Conservation (phyloP, 1,284 basidiomycete genomes). For the Cryptococcus sp. region DNA sequence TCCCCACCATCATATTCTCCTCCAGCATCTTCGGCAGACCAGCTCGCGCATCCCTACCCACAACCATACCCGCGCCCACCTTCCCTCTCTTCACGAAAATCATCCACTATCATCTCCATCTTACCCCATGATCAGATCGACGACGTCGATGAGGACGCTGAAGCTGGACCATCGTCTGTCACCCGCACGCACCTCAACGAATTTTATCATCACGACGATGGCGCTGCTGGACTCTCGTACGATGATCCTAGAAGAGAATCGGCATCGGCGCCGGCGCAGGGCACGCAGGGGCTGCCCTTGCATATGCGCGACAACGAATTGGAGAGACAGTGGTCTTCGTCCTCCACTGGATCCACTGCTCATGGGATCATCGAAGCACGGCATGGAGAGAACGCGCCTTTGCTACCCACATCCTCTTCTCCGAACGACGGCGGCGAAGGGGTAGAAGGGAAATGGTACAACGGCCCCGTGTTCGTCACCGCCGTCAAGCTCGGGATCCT, state of each 20-base stretch:
- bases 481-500: conserved; percentile 78
- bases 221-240: background rate
- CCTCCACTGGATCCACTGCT: conserved; percentile 10
- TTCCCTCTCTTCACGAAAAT: conserved; percentile 1
- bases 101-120: conserved; percentile 7
- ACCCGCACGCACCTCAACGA: background rate
- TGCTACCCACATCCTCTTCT: conserved; percentile 14
- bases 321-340: conserved; percentile 4
- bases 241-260: background rate
- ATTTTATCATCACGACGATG: background rate
- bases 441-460: conserved; percentile 41
- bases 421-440: conserved; percentile 11
- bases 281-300: conserved; percentile 1
- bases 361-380: conserved; percentile 21
- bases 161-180: background rate
- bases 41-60: background rate
- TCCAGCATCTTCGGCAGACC: too few species aligned
- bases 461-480: conserved; percentile 68
- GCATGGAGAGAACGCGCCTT: conserved; percentile 27
- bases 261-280: background rate
- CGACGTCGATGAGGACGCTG: background rate
- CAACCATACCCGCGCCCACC: conserved; percentile 5
- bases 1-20: too few species aligned
- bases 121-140: conserved; percentile 1
- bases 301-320: conserved; percentile 12